Percentiles rank a stretch among this genome's conserved stretches.
These are phyloP conservation scores for Sporothrix euskadiensis DNA, from an alignment of 2,329 filamentous ascomycete genomes.

Conservation along the genomic window DNA sequence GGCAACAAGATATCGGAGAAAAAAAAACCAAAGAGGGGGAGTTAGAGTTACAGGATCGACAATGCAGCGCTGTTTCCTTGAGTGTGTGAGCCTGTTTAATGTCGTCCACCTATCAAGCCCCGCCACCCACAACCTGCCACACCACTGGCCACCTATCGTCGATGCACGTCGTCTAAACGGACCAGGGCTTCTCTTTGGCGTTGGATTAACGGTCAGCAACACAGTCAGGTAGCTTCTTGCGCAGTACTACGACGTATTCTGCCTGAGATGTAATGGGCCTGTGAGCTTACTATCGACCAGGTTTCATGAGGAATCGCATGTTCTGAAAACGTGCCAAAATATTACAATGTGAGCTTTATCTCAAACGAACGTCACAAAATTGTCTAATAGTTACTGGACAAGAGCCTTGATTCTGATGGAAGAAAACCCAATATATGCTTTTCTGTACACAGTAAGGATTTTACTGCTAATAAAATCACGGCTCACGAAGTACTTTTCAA, in stretches of 20 bases:
- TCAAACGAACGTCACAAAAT: not conserved
- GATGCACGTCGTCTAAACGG: slow-evolving; percentile 8
- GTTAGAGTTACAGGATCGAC: slow-evolving; percentile 19
- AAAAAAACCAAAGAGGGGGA: not conserved
- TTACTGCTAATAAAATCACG: not conserved
- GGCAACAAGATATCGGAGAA: slow-evolving; percentile 16
- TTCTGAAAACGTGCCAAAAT: not conserved
- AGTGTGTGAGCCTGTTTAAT: not conserved
- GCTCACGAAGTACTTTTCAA: not conserved
- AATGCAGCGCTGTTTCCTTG: slow-evolving; percentile 6
- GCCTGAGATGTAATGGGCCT: not conserved
- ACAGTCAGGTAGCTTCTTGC: not conserved
- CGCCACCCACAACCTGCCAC: not conserved
- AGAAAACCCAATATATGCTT: not conserved
- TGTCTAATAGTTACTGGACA: too few species aligned
- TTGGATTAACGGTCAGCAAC: slow-evolving; percentile 2
- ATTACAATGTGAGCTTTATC: not conserved
- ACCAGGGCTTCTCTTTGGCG: not conserved
- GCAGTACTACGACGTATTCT: not conserved
- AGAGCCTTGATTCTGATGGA: too few species aligned
- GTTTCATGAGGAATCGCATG: not conserved
- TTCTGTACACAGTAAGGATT: not conserved
- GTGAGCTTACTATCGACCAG: not conserved
- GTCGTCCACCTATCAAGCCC: not conserved
- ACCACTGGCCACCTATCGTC: not conserved